phyloP scores from a whole-genome alignment of 495 filamentous ascomycete genomes.

The Aspergillus cavernicola region DNA sequence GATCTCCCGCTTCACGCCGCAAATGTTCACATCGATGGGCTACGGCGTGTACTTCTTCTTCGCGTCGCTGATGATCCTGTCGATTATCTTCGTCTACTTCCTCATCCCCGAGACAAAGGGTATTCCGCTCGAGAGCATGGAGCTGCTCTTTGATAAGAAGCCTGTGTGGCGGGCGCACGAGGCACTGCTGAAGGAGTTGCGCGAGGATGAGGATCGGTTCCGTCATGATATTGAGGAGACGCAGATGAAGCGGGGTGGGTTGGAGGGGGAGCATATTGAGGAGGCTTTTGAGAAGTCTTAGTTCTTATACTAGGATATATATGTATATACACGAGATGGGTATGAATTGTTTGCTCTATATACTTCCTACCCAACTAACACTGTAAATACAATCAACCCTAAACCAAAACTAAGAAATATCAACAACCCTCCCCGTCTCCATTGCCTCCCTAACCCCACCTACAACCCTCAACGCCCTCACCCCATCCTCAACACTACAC shows the following conservation, averaged over 20 bases:
- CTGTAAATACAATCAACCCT: too few relatives aligned
- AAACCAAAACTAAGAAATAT: slow-evolving; percentile 8
- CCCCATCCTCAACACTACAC: slow-evolving; percentile 43
- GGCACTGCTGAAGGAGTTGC: slow-evolving; percentile 46
- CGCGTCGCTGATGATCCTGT: slow-evolving; percentile 63
- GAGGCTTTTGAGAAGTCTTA: background rate
- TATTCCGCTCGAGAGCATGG: slow-evolving; percentile 49
- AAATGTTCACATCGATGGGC: slow-evolving; percentile 68
- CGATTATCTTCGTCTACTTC: slow-evolving; percentile 64
- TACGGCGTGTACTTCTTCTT: slow-evolving; percentile 82
- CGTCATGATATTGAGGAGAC: slow-evolving; percentile 46
- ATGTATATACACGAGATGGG: background rate
- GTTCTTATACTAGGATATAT: too few relatives aligned
- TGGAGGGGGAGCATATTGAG: slow-evolving; percentile 18
- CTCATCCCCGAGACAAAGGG: slow-evolving; percentile 66
- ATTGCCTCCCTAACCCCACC: slow-evolving; percentile 40
- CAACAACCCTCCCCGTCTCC: slow-evolving; percentile 33
- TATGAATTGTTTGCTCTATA: background rate
- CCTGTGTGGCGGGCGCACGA: slow-evolving; percentile 54
- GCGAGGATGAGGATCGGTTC: slow-evolving; percentile 48
- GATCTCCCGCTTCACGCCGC: slow-evolving; percentile 66
- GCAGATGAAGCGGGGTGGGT: slow-evolving; percentile 20
- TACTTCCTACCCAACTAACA: too few relatives aligned
- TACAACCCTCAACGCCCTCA: slow-evolving; percentile 43
- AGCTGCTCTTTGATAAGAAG: slow-evolving; percentile 53